Percentiles rank a stretch among this genome's conserved stretches.
phyloP scores from a whole-genome alignment of 2,329 filamentous ascomycete species.

The Fusarium mundagurra region DNA sequence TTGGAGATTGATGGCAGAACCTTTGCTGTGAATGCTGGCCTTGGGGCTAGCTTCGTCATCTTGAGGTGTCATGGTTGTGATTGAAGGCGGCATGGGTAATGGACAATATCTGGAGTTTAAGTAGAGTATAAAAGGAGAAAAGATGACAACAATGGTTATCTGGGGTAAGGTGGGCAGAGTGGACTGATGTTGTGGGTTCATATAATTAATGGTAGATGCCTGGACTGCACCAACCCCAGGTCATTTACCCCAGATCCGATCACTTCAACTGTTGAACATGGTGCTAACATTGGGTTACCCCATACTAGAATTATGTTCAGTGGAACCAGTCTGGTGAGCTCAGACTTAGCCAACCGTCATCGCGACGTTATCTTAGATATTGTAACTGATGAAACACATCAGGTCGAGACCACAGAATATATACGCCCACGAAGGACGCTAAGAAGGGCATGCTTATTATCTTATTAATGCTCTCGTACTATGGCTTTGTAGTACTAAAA shows the following conservation, averaged over 20 bases:
- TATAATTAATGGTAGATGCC: too few species aligned
- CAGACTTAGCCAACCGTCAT: neutral
- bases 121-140: neutral
- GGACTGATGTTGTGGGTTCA: neutral
- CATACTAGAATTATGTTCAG: neutral
- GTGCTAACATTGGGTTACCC: neutral
- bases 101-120: too few species aligned
- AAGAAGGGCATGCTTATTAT: neutral
- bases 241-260: neutral
- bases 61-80: neutral
- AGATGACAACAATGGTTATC: neutral
- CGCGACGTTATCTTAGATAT: too few species aligned
- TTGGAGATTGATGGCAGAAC: neutral
- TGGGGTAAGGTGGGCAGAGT: neutral
- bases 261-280: neutral
- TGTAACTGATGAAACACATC: rapidly evolving
- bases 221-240: neutral
- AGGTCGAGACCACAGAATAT: rapidly evolving
- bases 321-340: neutral
- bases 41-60: neutral
- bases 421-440: rapidly evolving
- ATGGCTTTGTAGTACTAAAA: neutral
- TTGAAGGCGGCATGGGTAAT: neutral
- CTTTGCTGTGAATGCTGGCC: neutral
- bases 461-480: neutral